Evolutionary conservation across 306 rosid genomes (phyloP).

Genomic region (Lotus japonicus): DNA sequence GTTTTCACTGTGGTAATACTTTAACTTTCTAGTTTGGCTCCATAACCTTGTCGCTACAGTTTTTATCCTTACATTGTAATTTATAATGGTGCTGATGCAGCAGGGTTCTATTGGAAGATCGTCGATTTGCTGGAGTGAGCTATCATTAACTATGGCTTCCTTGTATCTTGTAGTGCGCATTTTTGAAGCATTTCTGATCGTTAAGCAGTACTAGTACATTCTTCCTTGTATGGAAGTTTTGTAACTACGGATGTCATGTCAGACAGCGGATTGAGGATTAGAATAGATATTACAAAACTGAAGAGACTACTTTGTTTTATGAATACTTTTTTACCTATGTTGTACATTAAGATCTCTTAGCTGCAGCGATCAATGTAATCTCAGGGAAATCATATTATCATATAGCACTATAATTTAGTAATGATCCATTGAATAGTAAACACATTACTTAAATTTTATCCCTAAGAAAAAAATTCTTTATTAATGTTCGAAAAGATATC

Average conservation of each 20-base stretch:
- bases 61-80: neutral
- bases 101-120: conserved; percentile 30
- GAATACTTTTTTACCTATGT: no score
- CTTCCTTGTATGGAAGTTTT: conserved; percentile 12
- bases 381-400: neutral
- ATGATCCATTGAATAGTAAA: neutral
- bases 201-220: neutral
- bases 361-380: neutral
- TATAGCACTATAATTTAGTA: neutral
- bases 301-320: neutral
- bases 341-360: neutral
- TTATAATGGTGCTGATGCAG: neutral
- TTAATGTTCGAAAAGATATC: no score
- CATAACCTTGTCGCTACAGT: neutral
- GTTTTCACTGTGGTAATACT: neutral
- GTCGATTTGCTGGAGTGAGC: neutral
- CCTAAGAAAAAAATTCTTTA: no score
- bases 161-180: neutral
- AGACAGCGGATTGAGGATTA: neutral
- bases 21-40: conserved; percentile 17
- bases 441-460: neutral
- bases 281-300: neutral
- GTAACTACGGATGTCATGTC: conserved; percentile 10
- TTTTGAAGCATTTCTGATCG: conserved; percentile 4
- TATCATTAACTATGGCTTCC: neutral